phyloP scores from a whole-genome alignment of 768 basidiomycete genomes.

The Boletus coccyginus region DNA sequence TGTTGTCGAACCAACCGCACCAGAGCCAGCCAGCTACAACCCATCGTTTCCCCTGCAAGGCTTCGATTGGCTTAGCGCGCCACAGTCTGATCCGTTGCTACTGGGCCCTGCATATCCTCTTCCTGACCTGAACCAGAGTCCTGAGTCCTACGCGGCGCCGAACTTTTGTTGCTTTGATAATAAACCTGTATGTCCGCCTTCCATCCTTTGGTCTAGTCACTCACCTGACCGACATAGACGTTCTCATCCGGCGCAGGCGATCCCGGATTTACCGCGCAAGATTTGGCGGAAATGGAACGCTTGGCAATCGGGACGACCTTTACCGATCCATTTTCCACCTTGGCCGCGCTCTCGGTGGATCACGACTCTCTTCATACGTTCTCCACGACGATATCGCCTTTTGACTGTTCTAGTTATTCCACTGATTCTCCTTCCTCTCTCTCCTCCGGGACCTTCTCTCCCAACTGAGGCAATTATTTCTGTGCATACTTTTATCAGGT shows the following conservation, averaged over 20 bases:
- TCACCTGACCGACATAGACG: conserved; percentile 2
- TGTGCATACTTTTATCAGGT: neutral
- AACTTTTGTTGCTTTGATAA: conserved; percentile 6
- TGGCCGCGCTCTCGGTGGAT: neutral
- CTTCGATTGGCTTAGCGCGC: conserved; percentile 14
- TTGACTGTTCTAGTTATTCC: conserved; percentile 15
- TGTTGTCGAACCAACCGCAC: conserved; percentile 2
- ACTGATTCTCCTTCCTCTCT: conserved; percentile 11
- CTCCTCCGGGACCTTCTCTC: conserved; percentile 5
- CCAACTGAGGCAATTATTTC: neutral
- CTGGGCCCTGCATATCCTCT: conserved; percentile 2
- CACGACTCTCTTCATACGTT: neutral
- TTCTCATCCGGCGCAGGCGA: neutral
- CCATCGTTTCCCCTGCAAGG: neutral
- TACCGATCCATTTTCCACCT: conserved; percentile 23
- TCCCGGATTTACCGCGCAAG: conserved; percentile 5
- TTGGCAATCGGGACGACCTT: conserved; percentile 19
- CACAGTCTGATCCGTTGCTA: conserved; percentile 2
- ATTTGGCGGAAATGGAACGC: conserved; percentile 17
- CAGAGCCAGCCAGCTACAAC: neutral
- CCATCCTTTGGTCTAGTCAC: neutral
- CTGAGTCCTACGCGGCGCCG: neutral
- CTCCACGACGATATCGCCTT: conserved; percentile 15
- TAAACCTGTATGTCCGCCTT: conserved; percentile 13
- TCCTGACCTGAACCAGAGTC: neutral